Evolutionary conservation across 2,329 filamentous ascomycete species (phyloP).

Genomic region (Hirsutella rhossiliensis): DNA sequence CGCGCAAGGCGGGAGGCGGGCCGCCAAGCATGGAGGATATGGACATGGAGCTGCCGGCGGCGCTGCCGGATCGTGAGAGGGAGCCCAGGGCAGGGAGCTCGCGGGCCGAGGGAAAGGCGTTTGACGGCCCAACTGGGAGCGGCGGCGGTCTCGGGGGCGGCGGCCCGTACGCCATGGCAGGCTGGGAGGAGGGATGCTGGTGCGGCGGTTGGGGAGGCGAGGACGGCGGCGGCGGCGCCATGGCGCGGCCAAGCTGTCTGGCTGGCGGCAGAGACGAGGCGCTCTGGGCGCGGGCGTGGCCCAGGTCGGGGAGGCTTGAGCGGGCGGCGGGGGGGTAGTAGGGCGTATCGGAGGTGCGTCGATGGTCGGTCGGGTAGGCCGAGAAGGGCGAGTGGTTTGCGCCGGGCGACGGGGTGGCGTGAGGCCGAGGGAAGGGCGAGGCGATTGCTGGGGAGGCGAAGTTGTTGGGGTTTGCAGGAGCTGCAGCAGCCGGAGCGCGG

Average conservation of each 20-base stretch:
- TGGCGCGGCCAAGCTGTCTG: conserved; percentile 24
- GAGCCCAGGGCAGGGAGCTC: conserved; percentile 39
- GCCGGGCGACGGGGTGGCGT: conserved; percentile 5
- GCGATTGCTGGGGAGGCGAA: not conserved
- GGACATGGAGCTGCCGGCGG: conserved; percentile 44
- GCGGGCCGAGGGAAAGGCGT: conserved; percentile 35
- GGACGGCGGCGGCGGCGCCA: conserved; percentile 32
- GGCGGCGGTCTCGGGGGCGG: conserved; percentile 33
- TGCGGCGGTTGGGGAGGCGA: conserved; percentile 23
- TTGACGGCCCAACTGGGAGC: conserved; percentile 28
- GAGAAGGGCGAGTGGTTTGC: conserved; percentile 1
- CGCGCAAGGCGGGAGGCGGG: conserved; percentile 30
- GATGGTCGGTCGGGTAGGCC: conserved; percentile 17
- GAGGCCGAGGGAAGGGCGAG: conserved; percentile 1
- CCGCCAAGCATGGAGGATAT: conserved; percentile 49
- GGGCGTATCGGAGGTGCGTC: conserved; percentile 30
- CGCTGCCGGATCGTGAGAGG: conserved; percentile 32
- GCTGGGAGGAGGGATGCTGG: conserved; percentile 13
- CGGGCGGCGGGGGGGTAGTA: conserved; percentile 24
- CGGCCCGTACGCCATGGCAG: conserved; percentile 27
- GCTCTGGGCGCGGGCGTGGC: conserved; percentile 30
- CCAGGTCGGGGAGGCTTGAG: conserved; percentile 17
- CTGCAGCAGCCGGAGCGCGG: not conserved
- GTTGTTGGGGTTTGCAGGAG: not conserved
- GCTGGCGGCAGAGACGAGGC: conserved; percentile 30